Percentiles rank a stretch among this genome's conserved stretches.
phyloP scores from a whole-genome alignment of 2,329 filamentous ascomycete genomes.

The Xylaria sp. region DNA sequence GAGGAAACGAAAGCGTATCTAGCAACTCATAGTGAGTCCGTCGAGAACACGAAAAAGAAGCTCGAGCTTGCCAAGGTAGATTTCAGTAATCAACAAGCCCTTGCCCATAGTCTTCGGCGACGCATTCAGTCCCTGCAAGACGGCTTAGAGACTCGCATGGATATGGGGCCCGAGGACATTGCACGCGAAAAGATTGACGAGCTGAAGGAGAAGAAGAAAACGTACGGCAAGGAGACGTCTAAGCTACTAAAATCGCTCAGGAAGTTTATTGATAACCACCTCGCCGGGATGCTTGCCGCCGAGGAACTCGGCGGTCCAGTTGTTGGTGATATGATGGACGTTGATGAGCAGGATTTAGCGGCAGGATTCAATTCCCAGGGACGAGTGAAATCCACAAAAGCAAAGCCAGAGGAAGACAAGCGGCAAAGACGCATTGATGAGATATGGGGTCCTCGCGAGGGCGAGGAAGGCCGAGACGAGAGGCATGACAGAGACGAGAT shows the following conservation, averaged over 20 bases:
- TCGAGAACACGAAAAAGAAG: slow-evolving; percentile 58
- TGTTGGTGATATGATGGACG: slow-evolving; percentile 77
- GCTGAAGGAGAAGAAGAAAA: slow-evolving; percentile 67
- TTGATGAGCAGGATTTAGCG: slow-evolving; percentile 68
- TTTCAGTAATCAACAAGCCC: slow-evolving; percentile 65
- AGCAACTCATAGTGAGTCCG: slow-evolving; percentile 54
- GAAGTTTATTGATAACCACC: slow-evolving; percentile 74
- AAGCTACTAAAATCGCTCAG: slow-evolving; percentile 72
- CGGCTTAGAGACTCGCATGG: slow-evolving; percentile 66
- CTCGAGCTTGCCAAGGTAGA: slow-evolving; percentile 63
- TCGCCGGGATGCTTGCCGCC: slow-evolving; percentile 81
- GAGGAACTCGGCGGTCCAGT: slow-evolving; percentile 87
- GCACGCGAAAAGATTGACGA: slow-evolving; percentile 71
- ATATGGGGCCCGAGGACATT: slow-evolving; percentile 69
- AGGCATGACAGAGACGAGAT: slow-evolving; percentile 58
- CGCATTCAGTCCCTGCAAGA: slow-evolving; percentile 66
- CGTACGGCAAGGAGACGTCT: slow-evolving; percentile 70
- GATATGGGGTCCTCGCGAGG: slow-evolving; percentile 63
- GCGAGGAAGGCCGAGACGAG: slow-evolving; percentile 42
- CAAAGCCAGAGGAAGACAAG: slow-evolving; percentile 58
- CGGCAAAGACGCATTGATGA: slow-evolving; percentile 72
- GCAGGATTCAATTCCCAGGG: slow-evolving; percentile 71
- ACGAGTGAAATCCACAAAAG: slow-evolving; percentile 63
- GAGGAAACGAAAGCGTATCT: slow-evolving; percentile 72
- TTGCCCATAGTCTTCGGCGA: slow-evolving; percentile 60